Conservation (phyloP, 108 stramenopile genomes). For the Parmales sp. region DNA sequence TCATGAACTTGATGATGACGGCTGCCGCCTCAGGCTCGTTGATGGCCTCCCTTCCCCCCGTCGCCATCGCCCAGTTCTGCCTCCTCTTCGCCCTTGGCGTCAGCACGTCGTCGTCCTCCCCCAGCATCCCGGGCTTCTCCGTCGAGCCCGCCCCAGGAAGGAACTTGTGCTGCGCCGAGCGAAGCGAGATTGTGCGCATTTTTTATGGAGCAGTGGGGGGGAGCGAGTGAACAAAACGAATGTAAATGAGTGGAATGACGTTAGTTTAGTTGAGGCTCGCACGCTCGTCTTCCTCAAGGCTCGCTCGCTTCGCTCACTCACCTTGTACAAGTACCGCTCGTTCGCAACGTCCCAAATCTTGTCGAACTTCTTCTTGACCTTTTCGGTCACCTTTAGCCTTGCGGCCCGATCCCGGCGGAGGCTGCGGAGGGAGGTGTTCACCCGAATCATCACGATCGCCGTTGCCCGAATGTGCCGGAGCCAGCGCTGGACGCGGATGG, state of each 20-base stretch:
- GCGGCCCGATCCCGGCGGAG: background rate
- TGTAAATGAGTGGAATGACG: too few relatives aligned
- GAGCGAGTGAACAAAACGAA: too few relatives aligned
- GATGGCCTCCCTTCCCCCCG: background rate
- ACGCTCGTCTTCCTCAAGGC: too few relatives aligned
- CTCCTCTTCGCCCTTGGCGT: background rate
- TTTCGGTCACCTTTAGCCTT: background rate
- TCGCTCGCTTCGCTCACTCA: too few relatives aligned
- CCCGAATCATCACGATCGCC: background rate
- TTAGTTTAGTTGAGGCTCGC: too few relatives aligned
- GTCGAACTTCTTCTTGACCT: slow-evolving; percentile 5
- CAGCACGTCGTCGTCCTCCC: background rate
- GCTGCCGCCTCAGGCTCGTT: slow-evolving; percentile 4
- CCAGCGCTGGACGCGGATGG: background rate
- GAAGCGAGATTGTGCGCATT: too few relatives aligned
- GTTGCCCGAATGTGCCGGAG: background rate
- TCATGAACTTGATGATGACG: slow-evolving; percentile 5
- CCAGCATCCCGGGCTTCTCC: background rate
- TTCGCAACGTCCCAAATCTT: slow-evolving; percentile 10
- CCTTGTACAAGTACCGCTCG: slow-evolving; percentile 2
- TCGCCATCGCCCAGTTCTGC: slow-evolving; percentile 9
- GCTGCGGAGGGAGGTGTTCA: background rate
- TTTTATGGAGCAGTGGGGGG: too few relatives aligned
- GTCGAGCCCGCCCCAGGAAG: background rate
- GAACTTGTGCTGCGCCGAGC: background rate